Evolutionary conservation across 78 protist species (phyloP), one percentile per base, ranked within the genome.

Genomic region (Dictyostelium capitatum): DNA sequence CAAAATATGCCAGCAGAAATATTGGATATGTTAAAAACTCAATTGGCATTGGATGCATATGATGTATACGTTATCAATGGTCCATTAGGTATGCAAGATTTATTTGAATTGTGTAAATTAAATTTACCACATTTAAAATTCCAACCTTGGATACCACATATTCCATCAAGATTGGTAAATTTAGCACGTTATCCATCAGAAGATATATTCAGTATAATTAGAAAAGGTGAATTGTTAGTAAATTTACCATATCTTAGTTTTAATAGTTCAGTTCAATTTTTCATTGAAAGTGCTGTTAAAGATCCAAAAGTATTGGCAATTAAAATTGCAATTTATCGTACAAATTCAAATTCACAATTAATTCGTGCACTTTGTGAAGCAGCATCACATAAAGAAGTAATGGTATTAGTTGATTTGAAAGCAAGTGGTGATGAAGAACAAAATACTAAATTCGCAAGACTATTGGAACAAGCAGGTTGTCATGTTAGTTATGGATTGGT

Each of bases 241-340:
- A 65, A 89, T 56, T n/a, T 89, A 43, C 94, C 94, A 2, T 89
- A 89, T 25, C 67, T 89, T 0, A 72, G 83, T 9, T 89, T 89
- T 19, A 80, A 89, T 46, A 72, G 83, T 17, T 46, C 75, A 43
- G 94, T 89, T 11, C 94, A 89, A 65, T 80, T 79, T 80, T 89
- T 89, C 50, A 72, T 89, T 41, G 90, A 89, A 47, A 30, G 69
- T 9, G 94, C 94, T 4, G 94, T 80, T 0, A 89, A 80, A 46
- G 94, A 89, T 80, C 94, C 94, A 25, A 79, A 89, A 50, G 94
- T 89, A 10, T 72, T 89, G 47, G 87, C 94, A n/a, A 89, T 89
- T 5, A 89, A 89, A 37, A 89, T 89, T 9, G 69, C 94, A 30
- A 79, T 89, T 23, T 89, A 89, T 72, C 12, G 94, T 19, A 79